Conservation (phyloP, 2,329 filamentous ascomycete genomes). For the Bipolaris sorokiniana region DNA sequence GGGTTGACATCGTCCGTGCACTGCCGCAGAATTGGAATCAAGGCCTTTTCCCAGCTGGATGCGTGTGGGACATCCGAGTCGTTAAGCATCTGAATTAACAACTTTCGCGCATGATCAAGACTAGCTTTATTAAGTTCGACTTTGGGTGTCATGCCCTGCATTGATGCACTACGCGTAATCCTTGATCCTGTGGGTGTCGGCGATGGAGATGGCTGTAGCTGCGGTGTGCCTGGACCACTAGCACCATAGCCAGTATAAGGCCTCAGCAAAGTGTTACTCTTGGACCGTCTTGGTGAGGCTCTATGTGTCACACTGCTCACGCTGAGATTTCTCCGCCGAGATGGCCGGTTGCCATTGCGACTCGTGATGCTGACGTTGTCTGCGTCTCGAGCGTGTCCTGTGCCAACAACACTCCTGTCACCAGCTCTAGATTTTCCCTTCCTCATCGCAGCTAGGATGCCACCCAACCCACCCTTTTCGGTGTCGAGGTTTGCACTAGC, state of each 20-base stretch:
- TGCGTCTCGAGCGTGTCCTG: conserved; percentile 69
- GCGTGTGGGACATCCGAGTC: conserved; percentile 76
- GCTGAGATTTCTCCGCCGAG: conserved; percentile 81
- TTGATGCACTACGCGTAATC: conserved; percentile 76
- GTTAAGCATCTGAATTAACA: conserved; percentile 81
- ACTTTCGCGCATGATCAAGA: conserved; percentile 82
- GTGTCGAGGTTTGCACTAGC: conserved; percentile 68
- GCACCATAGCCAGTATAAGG: conserved; percentile 50
- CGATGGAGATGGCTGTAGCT: conserved; percentile 34
- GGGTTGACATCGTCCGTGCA: conserved; percentile 95
- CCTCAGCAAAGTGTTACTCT: conserved; percentile 61
- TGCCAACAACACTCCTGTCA: conserved; percentile 70
- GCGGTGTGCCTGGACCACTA: conserved; percentile 26
- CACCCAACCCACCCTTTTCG: conserved; percentile 75
- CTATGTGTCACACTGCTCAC: conserved; percentile 78
- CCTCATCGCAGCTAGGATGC: conserved; percentile 73
- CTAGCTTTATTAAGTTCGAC: conserved; percentile 87
- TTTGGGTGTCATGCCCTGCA: conserved; percentile 77
- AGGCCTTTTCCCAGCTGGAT: conserved; percentile 83
- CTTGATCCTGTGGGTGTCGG: conserved; percentile 44
- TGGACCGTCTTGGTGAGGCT: conserved; percentile 71
- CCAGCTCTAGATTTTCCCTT: conserved; percentile 75
- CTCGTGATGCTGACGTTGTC: conserved; percentile 70
- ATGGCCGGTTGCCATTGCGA: conserved; percentile 66
- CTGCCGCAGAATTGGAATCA: conserved; percentile 86